Conservation (phyloP, 2,329 filamentous ascomycete genomes). For the Xylariaceae sp. region DNA sequence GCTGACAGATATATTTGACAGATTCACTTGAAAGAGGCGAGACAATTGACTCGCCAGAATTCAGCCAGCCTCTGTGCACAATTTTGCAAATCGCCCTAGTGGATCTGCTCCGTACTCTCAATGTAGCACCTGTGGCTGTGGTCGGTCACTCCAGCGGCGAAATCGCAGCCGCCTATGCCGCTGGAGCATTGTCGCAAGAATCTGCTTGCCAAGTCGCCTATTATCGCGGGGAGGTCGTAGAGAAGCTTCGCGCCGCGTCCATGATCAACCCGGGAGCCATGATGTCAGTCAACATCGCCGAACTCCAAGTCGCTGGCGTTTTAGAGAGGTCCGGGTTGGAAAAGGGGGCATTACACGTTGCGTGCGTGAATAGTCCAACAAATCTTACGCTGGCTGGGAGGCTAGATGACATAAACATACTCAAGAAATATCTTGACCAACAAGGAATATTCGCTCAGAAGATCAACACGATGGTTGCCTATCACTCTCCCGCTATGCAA, state of each 20-base stretch:
- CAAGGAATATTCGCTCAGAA: conserved; percentile 34
- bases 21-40: too few species aligned
- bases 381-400: conserved; percentile 37
- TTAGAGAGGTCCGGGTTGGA: conserved; percentile 3
- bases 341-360: conserved; percentile 22
- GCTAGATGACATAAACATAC: conserved; percentile 23
- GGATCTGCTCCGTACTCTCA: neutral
- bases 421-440: conserved; percentile 28
- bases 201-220: conserved; percentile 3
- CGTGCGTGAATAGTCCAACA: conserved; percentile 40
- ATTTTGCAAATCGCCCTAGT: conserved; percentile 39
- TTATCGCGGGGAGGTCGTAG: neutral
- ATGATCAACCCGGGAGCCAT: conserved; percentile 25
- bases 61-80: conserved; percentile 39
- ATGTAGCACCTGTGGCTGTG: neutral
- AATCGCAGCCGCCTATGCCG: conserved; percentile 6
- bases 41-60: too few species aligned
- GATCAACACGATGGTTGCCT: conserved; percentile 35
- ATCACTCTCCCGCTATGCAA: conserved; percentile 33
- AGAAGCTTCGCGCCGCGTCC: neutral
- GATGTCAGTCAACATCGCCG: conserved; percentile 36
- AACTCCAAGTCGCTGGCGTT: too few species aligned
- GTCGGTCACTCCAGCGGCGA: conserved; percentile 6
- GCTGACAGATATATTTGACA: too few species aligned
- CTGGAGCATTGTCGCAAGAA: neutral